phyloP scores from a whole-genome alignment of 495 filamentous ascomycete species.

The Lophium mytilinum region DNA sequence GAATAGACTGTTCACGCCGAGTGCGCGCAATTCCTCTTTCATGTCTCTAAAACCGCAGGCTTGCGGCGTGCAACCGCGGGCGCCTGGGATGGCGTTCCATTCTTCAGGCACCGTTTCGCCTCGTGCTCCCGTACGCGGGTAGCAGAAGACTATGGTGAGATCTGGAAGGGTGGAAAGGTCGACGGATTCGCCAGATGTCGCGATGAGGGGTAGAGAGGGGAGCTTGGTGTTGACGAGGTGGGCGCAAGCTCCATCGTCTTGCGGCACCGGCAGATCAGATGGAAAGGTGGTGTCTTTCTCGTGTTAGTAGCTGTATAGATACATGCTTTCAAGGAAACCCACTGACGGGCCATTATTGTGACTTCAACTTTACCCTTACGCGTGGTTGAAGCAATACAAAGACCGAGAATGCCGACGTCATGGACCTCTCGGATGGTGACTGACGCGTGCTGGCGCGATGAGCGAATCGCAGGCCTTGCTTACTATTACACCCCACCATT shows the following conservation, averaged over 20 bases:
- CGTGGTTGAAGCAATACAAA: not conserved
- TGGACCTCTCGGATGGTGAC: not conserved
- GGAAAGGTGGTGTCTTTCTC: slow-evolving; percentile 8
- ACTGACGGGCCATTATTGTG: not conserved
- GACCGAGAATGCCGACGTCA: slow-evolving; percentile 1
- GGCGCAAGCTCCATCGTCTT: slow-evolving; percentile 26
- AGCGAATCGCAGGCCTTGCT: too few species aligned
- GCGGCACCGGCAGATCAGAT: slow-evolving; percentile 14
- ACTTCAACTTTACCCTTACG: not conserved
- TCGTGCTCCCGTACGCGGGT: slow-evolving; percentile 15
- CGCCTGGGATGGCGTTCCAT: slow-evolving; percentile 27
- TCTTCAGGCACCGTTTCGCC: slow-evolving; percentile 14
- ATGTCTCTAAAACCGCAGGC: slow-evolving; percentile 30
- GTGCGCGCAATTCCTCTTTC: slow-evolving; percentile 1
- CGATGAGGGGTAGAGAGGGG: slow-evolving; percentile 12
- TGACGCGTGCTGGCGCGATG: too few species aligned
- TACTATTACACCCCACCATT: too few species aligned
- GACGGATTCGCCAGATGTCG: slow-evolving; percentile 17
- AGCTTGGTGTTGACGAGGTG: slow-evolving; percentile 12
- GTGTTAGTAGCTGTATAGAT: not conserved
- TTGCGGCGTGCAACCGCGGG: slow-evolving; percentile 30
- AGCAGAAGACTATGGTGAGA: slow-evolving; percentile 26
- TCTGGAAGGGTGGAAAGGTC: slow-evolving; percentile 22
- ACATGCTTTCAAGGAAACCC: not conserved
- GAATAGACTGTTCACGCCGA: slow-evolving; percentile 20